Percentiles rank a stretch among this genome's conserved stretches.
Conservation (phyloP, 768 basidiomycete species). For the Pleurotus ostreatus region DNA sequence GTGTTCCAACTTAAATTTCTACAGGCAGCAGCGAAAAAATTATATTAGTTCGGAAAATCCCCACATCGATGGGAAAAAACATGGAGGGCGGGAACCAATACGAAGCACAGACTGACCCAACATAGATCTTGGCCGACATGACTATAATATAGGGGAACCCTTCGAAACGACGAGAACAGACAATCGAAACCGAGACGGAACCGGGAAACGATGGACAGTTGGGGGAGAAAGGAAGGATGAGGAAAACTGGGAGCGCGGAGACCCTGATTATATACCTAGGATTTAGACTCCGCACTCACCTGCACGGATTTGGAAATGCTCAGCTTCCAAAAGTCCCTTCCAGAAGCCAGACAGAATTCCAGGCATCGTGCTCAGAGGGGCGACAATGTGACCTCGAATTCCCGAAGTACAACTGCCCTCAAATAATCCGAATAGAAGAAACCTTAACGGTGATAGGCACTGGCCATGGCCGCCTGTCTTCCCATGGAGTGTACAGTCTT, state of each 20-base stretch:
- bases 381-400: too few relatives aligned
- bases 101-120: constrained; percentile 80
- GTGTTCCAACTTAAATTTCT: constrained; percentile 97
- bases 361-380: too few relatives aligned
- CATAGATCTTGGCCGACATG: constrained; percentile 87
- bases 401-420: too few relatives aligned
- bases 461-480: too few relatives aligned
- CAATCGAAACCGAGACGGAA: constrained; percentile 58
- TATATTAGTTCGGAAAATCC: constrained; percentile 55
- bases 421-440: too few relatives aligned
- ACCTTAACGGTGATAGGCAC: too few relatives aligned
- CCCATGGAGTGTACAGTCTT: too few relatives aligned
- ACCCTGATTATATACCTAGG: constrained; percentile 36
- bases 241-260: constrained; percentile 22
- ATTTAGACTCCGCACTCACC: constrained; percentile 46
- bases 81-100: constrained; percentile 39
- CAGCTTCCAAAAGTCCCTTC: neutral
- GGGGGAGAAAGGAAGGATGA: constrained; percentile 43
- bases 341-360: neutral
- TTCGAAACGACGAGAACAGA: constrained; percentile 34
- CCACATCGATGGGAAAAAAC: constrained; percentile 40
- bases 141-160: constrained; percentile 52
- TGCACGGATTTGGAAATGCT: neutral
- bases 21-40: constrained; percentile 45
- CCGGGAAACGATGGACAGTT: constrained; percentile 44